Conservation (phyloP, 1,139 yeast genomes). For the Diutina rugosa region DNA sequence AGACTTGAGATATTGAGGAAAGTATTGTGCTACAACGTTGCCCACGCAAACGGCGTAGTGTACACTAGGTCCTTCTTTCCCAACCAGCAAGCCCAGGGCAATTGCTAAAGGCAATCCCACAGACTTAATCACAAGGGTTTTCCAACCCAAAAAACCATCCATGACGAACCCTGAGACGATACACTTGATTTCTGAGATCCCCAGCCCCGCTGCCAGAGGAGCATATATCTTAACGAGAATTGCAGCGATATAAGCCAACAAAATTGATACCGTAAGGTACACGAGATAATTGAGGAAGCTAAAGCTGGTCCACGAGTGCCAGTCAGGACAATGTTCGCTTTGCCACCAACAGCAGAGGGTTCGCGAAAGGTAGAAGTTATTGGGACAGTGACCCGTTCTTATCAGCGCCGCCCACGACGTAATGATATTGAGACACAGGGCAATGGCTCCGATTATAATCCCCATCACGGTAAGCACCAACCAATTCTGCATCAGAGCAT, state of each 20-base stretch:
- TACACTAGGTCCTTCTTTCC: slow-evolving; percentile 80
- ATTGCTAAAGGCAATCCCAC: slow-evolving; percentile 78
- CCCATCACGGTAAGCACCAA: slow-evolving; percentile 68
- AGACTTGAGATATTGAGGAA: slow-evolving; percentile 29
- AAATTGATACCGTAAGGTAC: slow-evolving; percentile 46
- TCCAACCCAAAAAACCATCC: slow-evolving; percentile 63
- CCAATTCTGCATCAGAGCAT: slow-evolving; percentile 25
- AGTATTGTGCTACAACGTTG: slow-evolving; percentile 44
- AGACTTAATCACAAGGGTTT: slow-evolving; percentile 64
- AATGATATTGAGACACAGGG: slow-evolving; percentile 66
- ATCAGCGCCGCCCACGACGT: slow-evolving; percentile 82
- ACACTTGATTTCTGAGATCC: slow-evolving; percentile 92
- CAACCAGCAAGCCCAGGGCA: slow-evolving; percentile 69
- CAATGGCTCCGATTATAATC: slow-evolving; percentile 62
- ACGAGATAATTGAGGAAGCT: slow-evolving; percentile 37
- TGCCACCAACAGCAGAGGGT: slow-evolving; percentile 77
- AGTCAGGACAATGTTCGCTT: slow-evolving; percentile 33
- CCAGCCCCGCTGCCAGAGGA: slow-evolving; percentile 93
- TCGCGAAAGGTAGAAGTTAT: slow-evolving; percentile 57
- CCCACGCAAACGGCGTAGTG: slow-evolving; percentile 83
- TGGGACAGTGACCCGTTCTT: slow-evolving; percentile 64
- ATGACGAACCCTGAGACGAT: slow-evolving; percentile 84
- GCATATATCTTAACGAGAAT: slow-evolving; percentile 58
- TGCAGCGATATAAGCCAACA: slow-evolving; percentile 56
- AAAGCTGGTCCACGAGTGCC: slow-evolving; percentile 43